phyloP scores from a whole-genome alignment of 805 yeast genomes.

The Zygosaccharomyces siamensis region DNA sequence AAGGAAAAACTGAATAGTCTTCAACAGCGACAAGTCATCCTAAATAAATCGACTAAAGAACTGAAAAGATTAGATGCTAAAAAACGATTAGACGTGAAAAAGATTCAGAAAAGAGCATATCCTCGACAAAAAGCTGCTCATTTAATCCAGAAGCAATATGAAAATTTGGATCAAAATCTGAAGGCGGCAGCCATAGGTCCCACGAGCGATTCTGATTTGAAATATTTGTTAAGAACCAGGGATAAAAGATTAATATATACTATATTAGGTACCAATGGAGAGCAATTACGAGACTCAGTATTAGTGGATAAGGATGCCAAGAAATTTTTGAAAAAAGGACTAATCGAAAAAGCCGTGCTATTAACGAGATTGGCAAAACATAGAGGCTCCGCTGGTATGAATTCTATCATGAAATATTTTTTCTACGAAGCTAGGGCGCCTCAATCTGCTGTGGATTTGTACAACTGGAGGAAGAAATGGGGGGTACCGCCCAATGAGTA shows the following conservation, averaged over 20 bases:
- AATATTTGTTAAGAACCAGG: conserved; percentile 29
- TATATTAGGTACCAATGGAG: conserved; percentile 54
- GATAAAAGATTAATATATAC: conserved; percentile 48
- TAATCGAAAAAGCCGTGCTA: conserved; percentile 48
- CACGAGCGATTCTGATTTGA: conserved; percentile 33
- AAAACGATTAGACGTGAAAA: conserved; percentile 17
- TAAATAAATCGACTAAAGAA: conserved; percentile 22
- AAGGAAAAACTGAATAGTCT: conserved; percentile 19
- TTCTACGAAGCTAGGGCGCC: conserved; percentile 39
- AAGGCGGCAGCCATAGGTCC: conserved; percentile 35
- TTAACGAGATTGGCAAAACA: conserved; percentile 44
- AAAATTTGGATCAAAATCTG: conserved; percentile 19
- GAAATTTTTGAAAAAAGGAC: conserved; percentile 48
- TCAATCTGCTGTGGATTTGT: conserved; percentile 47
- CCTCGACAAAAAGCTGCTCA: conserved; percentile 28
- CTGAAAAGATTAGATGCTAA: conserved; percentile 15
- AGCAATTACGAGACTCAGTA: conserved; percentile 54
- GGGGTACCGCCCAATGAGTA: conserved; percentile 49
- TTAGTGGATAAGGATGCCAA: conserved; percentile 50
- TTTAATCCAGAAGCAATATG: conserved; percentile 18
- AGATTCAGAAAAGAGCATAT: conserved; percentile 26
- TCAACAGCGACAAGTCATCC: conserved; percentile 12
- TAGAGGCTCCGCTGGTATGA: conserved; percentile 58
- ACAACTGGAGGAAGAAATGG: conserved; percentile 58
- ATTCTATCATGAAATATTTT: conserved; percentile 51